A percentile compares a stretch with the other conserved stretches of the same genome.
Evolutionary conservation across 805 yeast species (phyloP).

Genomic region (Barnettozyma botsteinii): DNA sequence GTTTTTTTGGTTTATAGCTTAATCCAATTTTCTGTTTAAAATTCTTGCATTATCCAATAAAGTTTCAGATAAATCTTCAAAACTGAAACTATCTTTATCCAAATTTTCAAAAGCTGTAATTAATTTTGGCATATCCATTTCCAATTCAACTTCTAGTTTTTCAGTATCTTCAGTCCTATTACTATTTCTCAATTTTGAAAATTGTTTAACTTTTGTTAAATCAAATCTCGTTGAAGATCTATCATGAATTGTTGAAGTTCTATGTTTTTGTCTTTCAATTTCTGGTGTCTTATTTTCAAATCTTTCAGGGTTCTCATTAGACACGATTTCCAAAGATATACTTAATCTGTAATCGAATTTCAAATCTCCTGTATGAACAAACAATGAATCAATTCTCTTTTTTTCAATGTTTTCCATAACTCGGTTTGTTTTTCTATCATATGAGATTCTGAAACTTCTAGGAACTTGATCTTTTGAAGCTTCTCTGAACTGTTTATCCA

Average conservation of each 20-base stretch:
- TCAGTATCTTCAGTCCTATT: slow-evolving; percentile 23
- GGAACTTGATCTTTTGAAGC: slow-evolving; percentile 62
- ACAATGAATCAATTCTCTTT: slow-evolving; percentile 64
- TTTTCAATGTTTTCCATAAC: slow-evolving; percentile 66
- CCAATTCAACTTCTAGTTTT: slow-evolving; percentile 44
- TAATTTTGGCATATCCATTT: slow-evolving; percentile 40
- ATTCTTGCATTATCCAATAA: slow-evolving; percentile 56
- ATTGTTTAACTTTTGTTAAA: slow-evolving; percentile 49
- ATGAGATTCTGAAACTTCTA: slow-evolving; percentile 56
- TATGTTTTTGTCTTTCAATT: slow-evolving; percentile 60
- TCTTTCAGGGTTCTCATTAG: slow-evolving; percentile 50
- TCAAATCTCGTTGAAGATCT: slow-evolving; percentile 71
- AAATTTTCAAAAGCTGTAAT: slow-evolving; percentile 36
- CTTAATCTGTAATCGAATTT: slow-evolving; percentile 74
- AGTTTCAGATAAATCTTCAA: slow-evolving; percentile 52
- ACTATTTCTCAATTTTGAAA: slow-evolving; percentile 23
- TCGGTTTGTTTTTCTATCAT: slow-evolving; percentile 64
- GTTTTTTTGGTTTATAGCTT: slow-evolving; percentile 1
- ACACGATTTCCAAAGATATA: slow-evolving; percentile 72
- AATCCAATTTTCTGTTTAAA: slow-evolving; percentile 21
- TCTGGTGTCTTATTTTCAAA: slow-evolving; percentile 48
- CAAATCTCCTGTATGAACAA: slow-evolving; percentile 69
- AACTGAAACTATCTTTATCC: slow-evolving; percentile 43
- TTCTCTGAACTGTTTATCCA: slow-evolving; percentile 59
- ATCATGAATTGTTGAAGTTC: slow-evolving; percentile 68